Evolutionary conservation across 345 rosid species (phyloP).

Genomic region (Gossypium australe): DNA sequence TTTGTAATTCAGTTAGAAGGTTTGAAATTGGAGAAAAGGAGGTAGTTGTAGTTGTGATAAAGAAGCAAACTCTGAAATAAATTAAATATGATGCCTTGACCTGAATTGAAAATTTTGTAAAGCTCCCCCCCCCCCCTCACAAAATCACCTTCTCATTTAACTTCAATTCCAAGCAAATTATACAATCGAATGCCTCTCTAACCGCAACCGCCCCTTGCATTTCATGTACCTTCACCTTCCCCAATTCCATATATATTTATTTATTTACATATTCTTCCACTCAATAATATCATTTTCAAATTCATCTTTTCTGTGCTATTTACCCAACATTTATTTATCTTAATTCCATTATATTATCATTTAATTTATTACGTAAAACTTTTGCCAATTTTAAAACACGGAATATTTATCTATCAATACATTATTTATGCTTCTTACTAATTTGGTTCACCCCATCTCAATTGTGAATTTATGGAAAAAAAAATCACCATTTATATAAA

Average conservation of each 20-base stretch:
- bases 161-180: conserved; percentile 33
- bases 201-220: not conserved
- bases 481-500: too few relatives aligned
- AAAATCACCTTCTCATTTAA: conserved; percentile 2
- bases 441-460: too few relatives aligned
- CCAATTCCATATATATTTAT: not conserved
- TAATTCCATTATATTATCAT: too few relatives aligned
- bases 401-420: too few relatives aligned
- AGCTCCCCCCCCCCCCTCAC: not conserved
- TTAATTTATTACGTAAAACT: too few relatives aligned
- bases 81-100: conserved; percentile 13
- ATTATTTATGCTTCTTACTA: too few relatives aligned
- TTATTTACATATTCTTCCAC: too few relatives aligned
- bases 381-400: too few relatives aligned
- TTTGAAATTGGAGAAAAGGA: conserved; percentile 2
- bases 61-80: conserved; percentile 27
- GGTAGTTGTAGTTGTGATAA: conserved; percentile 39
- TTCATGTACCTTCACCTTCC: not conserved
- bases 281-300: too few relatives aligned
- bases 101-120: conserved; percentile 13
- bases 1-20: not conserved
- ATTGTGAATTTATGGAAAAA: too few relatives aligned
- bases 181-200: not conserved
- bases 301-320: too few relatives aligned
- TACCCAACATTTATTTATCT: too few relatives aligned